A percentile compares a stretch with the other conserved stretches of the same genome.
Evolutionary conservation across 1,284 basidiomycete genomes (phyloP).

Genomic region (Stygiomarasmius scandens): DNA sequence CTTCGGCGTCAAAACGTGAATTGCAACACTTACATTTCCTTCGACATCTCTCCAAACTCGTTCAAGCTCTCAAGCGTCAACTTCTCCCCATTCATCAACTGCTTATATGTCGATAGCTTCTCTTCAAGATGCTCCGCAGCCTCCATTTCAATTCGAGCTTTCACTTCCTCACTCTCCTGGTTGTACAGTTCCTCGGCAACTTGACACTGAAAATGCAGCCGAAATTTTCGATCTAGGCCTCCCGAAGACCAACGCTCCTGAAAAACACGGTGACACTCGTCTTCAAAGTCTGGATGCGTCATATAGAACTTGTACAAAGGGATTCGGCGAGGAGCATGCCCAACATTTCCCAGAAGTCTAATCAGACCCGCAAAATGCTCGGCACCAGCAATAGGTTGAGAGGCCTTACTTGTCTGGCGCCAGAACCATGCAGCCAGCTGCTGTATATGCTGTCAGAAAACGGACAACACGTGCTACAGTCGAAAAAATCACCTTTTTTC

Average conservation of each 20-base stretch:
- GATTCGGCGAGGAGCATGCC: background rate
- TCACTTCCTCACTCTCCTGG: background rate
- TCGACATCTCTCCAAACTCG: background rate
- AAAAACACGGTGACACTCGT: background rate
- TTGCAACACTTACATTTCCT: background rate
- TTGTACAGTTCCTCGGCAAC: background rate
- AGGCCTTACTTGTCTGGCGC: too few relatives aligned
- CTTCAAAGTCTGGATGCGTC: background rate
- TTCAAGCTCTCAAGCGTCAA: background rate
- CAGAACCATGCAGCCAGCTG: too few relatives aligned
- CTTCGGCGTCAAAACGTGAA: too few relatives aligned
- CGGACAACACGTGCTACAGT: background rate
- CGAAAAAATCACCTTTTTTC: background rate
- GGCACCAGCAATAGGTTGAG: too few relatives aligned
- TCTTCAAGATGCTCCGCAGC: background rate
- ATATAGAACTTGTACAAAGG: background rate
- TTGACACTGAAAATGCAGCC: background rate
- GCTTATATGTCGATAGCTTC: background rate
- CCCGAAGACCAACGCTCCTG: background rate
- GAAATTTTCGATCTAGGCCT: background rate
- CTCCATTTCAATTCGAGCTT: background rate
- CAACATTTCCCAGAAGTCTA: background rate
- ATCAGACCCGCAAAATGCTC: too few relatives aligned
- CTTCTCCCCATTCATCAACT: background rate
- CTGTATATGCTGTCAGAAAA: too few relatives aligned